Evolutionary conservation across 495 filamentous ascomycete species (phyloP).

Genomic region (Schizothecium vesticola): DNA sequence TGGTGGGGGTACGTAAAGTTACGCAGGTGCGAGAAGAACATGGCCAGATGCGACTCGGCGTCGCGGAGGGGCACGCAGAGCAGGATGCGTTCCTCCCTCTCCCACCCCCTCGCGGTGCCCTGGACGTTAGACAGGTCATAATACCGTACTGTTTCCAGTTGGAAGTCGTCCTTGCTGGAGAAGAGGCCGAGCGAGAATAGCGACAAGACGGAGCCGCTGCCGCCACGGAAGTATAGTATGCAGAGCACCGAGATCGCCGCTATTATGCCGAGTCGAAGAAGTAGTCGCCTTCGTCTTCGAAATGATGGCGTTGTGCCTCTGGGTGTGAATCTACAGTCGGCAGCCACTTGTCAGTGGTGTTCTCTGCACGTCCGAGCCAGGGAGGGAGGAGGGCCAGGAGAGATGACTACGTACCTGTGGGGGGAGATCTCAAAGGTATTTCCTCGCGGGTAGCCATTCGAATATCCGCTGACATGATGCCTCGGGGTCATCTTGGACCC

Average conservation of each 20-base stretch:
- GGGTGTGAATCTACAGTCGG: constrained; percentile 69
- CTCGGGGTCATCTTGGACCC: constrained; percentile 53
- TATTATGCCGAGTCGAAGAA: constrained; percentile 58
- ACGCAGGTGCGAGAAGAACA: constrained; percentile 95
- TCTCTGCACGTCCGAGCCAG: neutral
- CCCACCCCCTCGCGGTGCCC: constrained; percentile 87
- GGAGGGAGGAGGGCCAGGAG: neutral
- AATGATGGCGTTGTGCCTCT: constrained; percentile 64
- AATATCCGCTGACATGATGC: constrained; percentile 60
- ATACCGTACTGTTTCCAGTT: constrained; percentile 90
- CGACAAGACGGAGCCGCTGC: constrained; percentile 57
- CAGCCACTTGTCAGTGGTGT: neutral
- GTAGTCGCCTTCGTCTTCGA: constrained; percentile 67
- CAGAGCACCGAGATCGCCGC: constrained; percentile 51
- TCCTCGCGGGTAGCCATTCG: constrained; percentile 70
- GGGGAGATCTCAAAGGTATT: constrained; percentile 82
- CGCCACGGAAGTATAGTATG: constrained; percentile 59
- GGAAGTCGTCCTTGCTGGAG: constrained; percentile 60
- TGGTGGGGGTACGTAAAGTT: constrained; percentile 98
- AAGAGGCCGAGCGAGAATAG: constrained; percentile 69
- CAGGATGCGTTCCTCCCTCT: constrained; percentile 87
- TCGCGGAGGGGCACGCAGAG: constrained; percentile 94
- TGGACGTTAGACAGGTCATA: constrained; percentile 91
- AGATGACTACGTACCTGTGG: constrained; percentile 58
- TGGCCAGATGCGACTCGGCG: constrained; percentile 84